Base-by-base conservation (phyloP, 306 rosid species). In the Medicago ruthenica region DNA sequence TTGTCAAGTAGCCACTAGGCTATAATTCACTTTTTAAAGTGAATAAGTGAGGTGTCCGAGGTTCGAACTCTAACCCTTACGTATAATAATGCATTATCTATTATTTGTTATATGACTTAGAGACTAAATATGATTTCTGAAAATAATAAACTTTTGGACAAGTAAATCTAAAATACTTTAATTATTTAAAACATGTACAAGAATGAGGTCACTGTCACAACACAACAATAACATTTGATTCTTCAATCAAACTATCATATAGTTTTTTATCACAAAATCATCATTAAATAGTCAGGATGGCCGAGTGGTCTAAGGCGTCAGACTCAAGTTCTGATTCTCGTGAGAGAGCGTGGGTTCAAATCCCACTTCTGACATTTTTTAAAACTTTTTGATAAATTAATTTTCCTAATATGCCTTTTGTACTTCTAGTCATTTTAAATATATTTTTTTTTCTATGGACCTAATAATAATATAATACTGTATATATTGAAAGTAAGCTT, bases 351-450 rank as follows among this genome's bases (percentile, higher is more conserved):
- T 76, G 68, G 68, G 74, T 76, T 76, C 80, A 76, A 76, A 76
- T 67, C 80, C 80, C 80, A 76, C 73, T 76, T 64, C 72, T 74
- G 79, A 74, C 79, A 75, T 47, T 70, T 50, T 50, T 50, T 7
- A 6, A 4, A n/a, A n/a, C n/a, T 13, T 13, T 48, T 15, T 5
- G 7, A n/a, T 1, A 1, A 15, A 48, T 50, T 48, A 15, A 14
- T 48, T 48, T 48, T 4, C 8, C 1, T 1, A 44, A 12, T 4
- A 12, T 3, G 50, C 50, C 4, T 48, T 15, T 14, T 48, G 7
- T 13, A 48, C 27, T 24, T 24, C 3, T 24, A 31, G 36, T 31
- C 36, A 31, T 31, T 31, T 31, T 31, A 31, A 31, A 31, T 31
- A 24, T n/a, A n/a, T n/a, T n/a, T n/a, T n/a, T n/a, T n/a, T n/a